Evolutionary conservation across 2,329 filamentous ascomycete genomes (phyloP).

Genomic region (Fusarium domesticum): DNA sequence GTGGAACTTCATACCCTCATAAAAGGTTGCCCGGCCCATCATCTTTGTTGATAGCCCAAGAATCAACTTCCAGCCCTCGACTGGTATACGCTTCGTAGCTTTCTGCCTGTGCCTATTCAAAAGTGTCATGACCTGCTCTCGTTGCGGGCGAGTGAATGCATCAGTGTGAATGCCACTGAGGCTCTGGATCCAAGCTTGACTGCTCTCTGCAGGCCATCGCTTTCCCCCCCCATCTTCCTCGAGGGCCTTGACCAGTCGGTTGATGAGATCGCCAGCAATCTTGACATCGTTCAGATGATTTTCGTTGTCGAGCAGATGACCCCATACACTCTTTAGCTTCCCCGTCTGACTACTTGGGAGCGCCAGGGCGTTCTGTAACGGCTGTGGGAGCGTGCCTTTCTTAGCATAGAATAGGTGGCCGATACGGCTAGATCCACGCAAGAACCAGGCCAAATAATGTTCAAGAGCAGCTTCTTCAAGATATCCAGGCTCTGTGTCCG

Average conservation of each 20-base stretch:
- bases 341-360: slow-evolving; percentile 12
- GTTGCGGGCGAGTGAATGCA: slow-evolving; percentile 40
- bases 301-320: slow-evolving; percentile 36
- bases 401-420: slow-evolving; percentile 28
- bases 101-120: slow-evolving; percentile 31
- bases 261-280: slow-evolving; percentile 32
- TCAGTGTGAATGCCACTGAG: slow-evolving; percentile 39
- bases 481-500: slow-evolving; percentile 22
- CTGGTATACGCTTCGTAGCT: slow-evolving; percentile 24
- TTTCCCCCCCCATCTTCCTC: slow-evolving; percentile 31
- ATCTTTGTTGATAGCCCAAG: slow-evolving; percentile 48
- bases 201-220: slow-evolving; percentile 31
- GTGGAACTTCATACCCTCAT: slow-evolving; percentile 44
- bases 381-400: slow-evolving; percentile 24
- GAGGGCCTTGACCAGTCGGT: slow-evolving; percentile 32
- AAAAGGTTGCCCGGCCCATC: slow-evolving; percentile 51
- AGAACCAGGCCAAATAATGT: slow-evolving; percentile 37
- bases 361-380: slow-evolving; percentile 26
- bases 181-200: slow-evolving; percentile 31
- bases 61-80: slow-evolving; percentile 36
- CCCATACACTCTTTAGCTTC: slow-evolving; percentile 29
- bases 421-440: slow-evolving; percentile 34
- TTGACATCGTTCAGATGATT: slow-evolving; percentile 37
- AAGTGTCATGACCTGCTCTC: slow-evolving; percentile 42
- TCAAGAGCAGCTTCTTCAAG: slow-evolving; percentile 26